Evolutionary conservation across 2,329 filamentous ascomycete genomes (phyloP).

Genomic region (Juglanconis sp.): DNA sequence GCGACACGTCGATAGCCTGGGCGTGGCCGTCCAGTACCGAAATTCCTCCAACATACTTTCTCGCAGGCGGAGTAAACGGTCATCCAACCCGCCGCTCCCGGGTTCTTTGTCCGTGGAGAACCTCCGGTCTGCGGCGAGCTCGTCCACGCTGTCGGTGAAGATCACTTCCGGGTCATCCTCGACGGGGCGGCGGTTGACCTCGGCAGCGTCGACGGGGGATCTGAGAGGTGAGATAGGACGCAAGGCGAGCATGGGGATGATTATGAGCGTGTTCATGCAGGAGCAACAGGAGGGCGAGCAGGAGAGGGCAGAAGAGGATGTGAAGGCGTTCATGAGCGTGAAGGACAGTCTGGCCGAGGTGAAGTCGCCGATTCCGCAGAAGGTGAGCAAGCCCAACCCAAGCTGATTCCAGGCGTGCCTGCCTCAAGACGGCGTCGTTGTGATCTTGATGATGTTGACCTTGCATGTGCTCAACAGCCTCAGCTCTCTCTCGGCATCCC

Average conservation of each 20-base stretch:
- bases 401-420: neutral
- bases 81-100: neutral
- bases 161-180: neutral
- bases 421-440: neutral
- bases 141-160: neutral
- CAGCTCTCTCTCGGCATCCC: conserved; percentile 2
- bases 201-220: neutral
- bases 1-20: conserved; percentile 12
- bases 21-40: neutral
- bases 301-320: neutral
- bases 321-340: neutral
- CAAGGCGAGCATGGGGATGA: neutral
- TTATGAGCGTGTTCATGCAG: neutral
- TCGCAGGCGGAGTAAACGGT: neutral
- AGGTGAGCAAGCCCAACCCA: neutral
- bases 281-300: neutral
- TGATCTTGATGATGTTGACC: neutral
- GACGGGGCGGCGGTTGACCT: neutral
- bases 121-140: neutral
- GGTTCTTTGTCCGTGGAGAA: neutral
- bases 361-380: conserved; percentile 6
- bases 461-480: neutral
- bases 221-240: neutral
- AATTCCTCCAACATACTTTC: neutral
- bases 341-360: neutral